Evolutionary conservation across 2,329 filamentous ascomycete species (phyloP).

Genomic region (Tolypocladium endophyticum): DNA sequence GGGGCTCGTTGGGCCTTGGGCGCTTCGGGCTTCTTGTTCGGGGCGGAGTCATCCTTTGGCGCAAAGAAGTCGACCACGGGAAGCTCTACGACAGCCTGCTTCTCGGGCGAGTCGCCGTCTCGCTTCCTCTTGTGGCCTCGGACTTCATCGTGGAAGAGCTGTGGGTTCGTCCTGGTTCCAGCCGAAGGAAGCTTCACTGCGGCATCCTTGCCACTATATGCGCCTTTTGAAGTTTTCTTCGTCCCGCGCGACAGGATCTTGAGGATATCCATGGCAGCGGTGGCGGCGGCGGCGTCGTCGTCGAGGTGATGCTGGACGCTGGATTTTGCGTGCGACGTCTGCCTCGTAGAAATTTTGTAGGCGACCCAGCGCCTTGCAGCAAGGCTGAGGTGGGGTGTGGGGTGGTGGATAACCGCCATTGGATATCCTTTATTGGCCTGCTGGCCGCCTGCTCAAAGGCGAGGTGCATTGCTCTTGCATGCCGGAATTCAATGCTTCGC

Average conservation of each 20-base stretch:
- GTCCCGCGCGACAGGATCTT: constrained; percentile 62
- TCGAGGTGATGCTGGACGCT: background rate
- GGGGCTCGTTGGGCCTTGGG: constrained; percentile 13
- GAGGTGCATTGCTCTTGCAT: background rate
- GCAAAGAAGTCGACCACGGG: constrained; percentile 52
- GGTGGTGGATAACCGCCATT: background rate
- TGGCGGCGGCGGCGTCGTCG: background rate
- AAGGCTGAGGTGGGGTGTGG: constrained; percentile 9
- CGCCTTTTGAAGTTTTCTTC: constrained; percentile 38
- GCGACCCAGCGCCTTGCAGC: constrained; percentile 8
- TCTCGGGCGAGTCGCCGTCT: constrained; percentile 23
- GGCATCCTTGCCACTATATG: constrained; percentile 16
- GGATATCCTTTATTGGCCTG: background rate
- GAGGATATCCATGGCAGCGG: constrained; percentile 54
- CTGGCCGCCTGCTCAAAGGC: background rate
- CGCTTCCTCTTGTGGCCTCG: constrained; percentile 47
- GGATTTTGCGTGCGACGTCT: background rate
- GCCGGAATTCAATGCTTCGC: too few relatives aligned
- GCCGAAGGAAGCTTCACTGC: constrained; percentile 49
- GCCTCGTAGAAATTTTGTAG: constrained; percentile 9
- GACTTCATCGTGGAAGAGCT: constrained; percentile 54
- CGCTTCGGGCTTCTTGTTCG: constrained; percentile 18
- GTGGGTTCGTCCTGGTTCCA: constrained; percentile 53
- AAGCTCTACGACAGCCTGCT: constrained; percentile 18
- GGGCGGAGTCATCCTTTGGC: constrained; percentile 24